Conservation (phyloP, 2,329 filamentous ascomycete genomes). For the Ceratocystis destructans region DNA sequence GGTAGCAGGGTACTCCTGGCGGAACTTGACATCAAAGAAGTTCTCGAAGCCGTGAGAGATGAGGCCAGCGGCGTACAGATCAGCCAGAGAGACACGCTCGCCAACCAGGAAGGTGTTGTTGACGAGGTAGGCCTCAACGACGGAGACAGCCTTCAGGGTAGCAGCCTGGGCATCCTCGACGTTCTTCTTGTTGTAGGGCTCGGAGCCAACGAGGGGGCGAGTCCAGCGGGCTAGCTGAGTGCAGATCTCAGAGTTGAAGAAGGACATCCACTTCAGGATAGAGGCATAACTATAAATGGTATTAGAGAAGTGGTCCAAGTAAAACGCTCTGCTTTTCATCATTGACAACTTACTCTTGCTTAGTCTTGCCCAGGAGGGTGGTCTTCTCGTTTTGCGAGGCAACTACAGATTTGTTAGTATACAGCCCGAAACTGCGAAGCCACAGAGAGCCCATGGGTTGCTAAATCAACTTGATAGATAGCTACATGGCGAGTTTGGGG, state of each 20-base stretch:
- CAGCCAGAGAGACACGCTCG: constrained; percentile 93
- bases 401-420: constrained; percentile 41
- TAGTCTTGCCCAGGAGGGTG: constrained; percentile 96
- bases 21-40: constrained; percentile 88
- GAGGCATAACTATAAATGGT: constrained; percentile 58
- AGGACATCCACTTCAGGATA: constrained; percentile 97
- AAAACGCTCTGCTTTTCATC: neutral
- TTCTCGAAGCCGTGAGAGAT: constrained; percentile 79
- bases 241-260: constrained; percentile 80
- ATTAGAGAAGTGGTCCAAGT: neutral
- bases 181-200: constrained; percentile 94
- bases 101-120: constrained; percentile 95
- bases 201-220: constrained; percentile 67
- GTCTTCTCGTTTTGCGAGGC: constrained; percentile 99
- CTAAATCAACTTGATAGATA: constrained; percentile 3
- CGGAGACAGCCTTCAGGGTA: constrained; percentile 51
- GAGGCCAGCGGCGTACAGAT: constrained; percentile 70
- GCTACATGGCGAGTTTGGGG: neutral
- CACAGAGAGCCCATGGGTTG: neutral
- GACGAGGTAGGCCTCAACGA: constrained; percentile 76
- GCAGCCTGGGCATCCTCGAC: constrained; percentile 67
- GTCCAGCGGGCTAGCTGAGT: constrained; percentile 64
- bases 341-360: constrained; percentile 70
- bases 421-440: neutral
- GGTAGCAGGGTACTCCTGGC: constrained; percentile 66